These are phyloP conservation scores for Colletotrichum lini DNA, from an alignment of 2,329 filamentous ascomycete species.

Conservation along the genomic window DNA sequence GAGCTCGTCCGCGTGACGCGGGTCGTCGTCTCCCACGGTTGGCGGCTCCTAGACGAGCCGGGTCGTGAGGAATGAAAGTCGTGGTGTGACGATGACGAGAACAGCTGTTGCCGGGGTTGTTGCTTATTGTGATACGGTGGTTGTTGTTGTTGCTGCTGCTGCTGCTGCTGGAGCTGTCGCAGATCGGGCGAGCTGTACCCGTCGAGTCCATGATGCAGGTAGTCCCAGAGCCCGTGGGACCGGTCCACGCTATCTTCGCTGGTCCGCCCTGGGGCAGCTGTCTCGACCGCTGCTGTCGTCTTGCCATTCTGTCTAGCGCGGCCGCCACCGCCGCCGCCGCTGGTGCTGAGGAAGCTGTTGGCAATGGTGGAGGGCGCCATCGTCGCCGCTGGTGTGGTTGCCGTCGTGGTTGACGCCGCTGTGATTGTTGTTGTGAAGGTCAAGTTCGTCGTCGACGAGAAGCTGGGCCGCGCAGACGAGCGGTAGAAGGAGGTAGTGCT, in stretches of 20 bases:
- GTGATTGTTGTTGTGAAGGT: neutral
- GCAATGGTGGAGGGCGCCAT: conserved; percentile 36
- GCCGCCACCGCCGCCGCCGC: conserved; percentile 23
- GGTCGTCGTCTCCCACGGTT: neutral
- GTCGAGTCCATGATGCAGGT: conserved; percentile 40
- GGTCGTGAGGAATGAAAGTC: conserved; percentile 18
- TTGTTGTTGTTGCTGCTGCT: conserved; percentile 1
- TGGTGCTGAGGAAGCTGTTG: conserved; percentile 1
- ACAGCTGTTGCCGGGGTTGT: neutral
- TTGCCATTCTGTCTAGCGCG: conserved; percentile 25
- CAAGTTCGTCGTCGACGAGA: conserved; percentile 14
- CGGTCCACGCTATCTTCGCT: conserved; percentile 37
- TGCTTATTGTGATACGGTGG: neutral
- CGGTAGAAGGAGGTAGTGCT: conserved; percentile 12
- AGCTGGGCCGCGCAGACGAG: conserved; percentile 27
- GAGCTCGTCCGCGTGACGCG: conserved; percentile 16
- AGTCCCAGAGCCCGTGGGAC: conserved; percentile 37
- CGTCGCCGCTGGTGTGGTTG: conserved; percentile 23
- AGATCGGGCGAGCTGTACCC: conserved; percentile 37
- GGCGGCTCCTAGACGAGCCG: conserved; percentile 34
- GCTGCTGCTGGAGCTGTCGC: conserved; percentile 21
- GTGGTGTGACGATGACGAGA: conserved; percentile 33
- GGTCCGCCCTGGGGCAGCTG: conserved; percentile 14
- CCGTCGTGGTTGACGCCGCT: conserved; percentile 11
- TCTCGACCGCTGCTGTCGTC: conserved; percentile 14